Conservation (phyloP, 228 moss, liverwort and hornwort species). For the Sphagnum magellanicum region DNA sequence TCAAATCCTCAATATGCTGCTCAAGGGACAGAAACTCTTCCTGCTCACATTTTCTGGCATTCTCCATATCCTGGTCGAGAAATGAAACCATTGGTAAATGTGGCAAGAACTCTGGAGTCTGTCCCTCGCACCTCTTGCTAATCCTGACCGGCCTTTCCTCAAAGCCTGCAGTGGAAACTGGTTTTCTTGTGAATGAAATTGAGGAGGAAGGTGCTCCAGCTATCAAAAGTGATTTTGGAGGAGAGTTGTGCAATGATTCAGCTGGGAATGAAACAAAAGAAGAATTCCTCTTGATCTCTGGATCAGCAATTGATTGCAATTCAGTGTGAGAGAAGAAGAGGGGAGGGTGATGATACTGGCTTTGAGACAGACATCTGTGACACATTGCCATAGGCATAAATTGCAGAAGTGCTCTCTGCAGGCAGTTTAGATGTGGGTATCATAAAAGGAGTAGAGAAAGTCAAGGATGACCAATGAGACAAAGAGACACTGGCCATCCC, state of each 20-base stretch:
- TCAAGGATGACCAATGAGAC: background rate
- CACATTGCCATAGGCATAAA: background rate
- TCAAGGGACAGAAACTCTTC: slow-evolving; percentile 53
- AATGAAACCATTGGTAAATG: background rate
- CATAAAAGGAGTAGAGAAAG: background rate
- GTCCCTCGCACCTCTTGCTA: background rate
- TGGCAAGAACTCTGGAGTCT: background rate
- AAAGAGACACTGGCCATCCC: background rate
- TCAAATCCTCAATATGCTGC: slow-evolving; percentile 98
- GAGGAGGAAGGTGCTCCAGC: background rate
- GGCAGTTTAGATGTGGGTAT: background rate
- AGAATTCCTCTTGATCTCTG: background rate
- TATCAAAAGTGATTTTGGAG: background rate
- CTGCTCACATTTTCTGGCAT: slow-evolving; percentile 25
- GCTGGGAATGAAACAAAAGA: too few species aligned
- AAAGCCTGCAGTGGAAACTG: background rate
- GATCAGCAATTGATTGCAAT: background rate
- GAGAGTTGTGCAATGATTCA: background rate
- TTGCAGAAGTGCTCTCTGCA: background rate
- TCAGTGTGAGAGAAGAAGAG: background rate
- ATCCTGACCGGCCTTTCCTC: background rate
- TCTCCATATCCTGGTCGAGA: background rate
- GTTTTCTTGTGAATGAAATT: background rate
- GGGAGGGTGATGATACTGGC: background rate
- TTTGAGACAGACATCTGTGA: background rate